Percentiles rank a stretch among this genome's conserved stretches.
Conservation (phyloP, 495 filamentous ascomycete species). For the Chaetomium cochliodes region DNA sequence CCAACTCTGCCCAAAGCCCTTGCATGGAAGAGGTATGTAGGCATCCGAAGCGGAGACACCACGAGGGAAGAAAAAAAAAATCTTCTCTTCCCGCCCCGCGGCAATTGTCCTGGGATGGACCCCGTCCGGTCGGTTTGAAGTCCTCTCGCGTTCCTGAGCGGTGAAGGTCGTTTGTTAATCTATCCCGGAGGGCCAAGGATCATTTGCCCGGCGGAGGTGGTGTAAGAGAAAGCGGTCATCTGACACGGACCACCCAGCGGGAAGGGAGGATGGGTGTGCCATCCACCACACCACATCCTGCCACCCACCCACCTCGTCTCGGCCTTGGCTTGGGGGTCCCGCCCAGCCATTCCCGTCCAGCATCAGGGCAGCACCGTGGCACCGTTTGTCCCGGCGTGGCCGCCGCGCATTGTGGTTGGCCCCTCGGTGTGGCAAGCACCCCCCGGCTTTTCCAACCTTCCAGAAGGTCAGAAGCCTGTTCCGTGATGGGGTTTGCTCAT, state of each 20-base stretch:
- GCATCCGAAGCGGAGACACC: background rate
- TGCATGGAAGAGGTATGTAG: constrained; percentile 5
- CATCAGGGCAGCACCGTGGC: too few species aligned
- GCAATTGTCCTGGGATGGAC: constrained; percentile 1
- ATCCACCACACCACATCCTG: background rate
- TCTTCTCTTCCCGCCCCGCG: background rate
- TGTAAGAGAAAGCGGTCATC: background rate
- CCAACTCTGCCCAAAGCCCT: background rate
- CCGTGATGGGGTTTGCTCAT: background rate
- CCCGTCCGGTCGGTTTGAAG: background rate
- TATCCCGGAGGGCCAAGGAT: background rate
- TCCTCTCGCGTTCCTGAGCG: background rate
- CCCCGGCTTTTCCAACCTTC: constrained; percentile 14
- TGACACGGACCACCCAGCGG: background rate
- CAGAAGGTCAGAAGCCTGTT: constrained; percentile 17
- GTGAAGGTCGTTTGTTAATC: constrained; percentile 4
- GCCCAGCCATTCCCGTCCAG: background rate
- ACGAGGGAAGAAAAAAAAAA: background rate
- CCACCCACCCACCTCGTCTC: background rate
- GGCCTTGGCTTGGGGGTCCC: constrained; percentile 5
- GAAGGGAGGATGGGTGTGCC: too few species aligned
- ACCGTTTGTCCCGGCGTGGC: constrained; percentile 9
- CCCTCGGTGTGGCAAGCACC: background rate
- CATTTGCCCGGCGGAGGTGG: background rate
- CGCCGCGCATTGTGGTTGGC: constrained; percentile 3